Evolutionary conservation across 2,329 filamentous ascomycete genomes (phyloP).

Genomic region (Alternaria metachromatica): DNA sequence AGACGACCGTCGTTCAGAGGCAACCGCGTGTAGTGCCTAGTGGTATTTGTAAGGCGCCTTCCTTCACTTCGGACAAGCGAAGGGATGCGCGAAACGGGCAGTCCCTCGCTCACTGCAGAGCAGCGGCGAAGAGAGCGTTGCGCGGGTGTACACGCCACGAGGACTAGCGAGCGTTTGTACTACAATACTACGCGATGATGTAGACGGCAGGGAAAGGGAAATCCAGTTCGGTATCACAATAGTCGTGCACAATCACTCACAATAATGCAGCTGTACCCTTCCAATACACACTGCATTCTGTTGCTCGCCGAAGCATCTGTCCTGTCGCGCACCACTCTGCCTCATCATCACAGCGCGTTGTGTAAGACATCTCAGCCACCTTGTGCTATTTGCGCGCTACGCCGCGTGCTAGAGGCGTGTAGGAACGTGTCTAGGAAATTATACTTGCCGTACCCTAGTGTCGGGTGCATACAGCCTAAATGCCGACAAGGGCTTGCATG

Average conservation of each 20-base stretch:
- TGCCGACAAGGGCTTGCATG: neutral
- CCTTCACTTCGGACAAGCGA: neutral
- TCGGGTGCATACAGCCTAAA: neutral
- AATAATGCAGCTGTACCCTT: neutral
- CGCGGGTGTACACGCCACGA: neutral
- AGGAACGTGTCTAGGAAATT: neutral
- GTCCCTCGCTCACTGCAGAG: conserved; percentile 1
- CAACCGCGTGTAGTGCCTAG: neutral
- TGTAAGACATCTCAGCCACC: neutral
- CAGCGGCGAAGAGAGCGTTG: conserved; percentile 2
- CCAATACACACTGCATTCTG: neutral
- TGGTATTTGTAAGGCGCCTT: conserved; percentile 2
- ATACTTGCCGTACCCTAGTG: neutral
- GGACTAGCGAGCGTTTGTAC: neutral
- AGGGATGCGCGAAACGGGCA: neutral
- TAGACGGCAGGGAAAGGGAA: neutral
- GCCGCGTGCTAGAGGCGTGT: neutral
- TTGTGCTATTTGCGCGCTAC: neutral
- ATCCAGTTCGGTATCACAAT: neutral
- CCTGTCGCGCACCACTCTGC: neutral
- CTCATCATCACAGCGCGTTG: neutral
- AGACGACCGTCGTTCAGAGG: neutral
- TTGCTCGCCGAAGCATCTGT: neutral
- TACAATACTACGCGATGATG: neutral
- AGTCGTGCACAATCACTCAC: neutral